These are phyloP conservation scores for Volvariella surrecta DNA, from an alignment of 1,284 basidiomycete species.

Conservation along the genomic window DNA sequence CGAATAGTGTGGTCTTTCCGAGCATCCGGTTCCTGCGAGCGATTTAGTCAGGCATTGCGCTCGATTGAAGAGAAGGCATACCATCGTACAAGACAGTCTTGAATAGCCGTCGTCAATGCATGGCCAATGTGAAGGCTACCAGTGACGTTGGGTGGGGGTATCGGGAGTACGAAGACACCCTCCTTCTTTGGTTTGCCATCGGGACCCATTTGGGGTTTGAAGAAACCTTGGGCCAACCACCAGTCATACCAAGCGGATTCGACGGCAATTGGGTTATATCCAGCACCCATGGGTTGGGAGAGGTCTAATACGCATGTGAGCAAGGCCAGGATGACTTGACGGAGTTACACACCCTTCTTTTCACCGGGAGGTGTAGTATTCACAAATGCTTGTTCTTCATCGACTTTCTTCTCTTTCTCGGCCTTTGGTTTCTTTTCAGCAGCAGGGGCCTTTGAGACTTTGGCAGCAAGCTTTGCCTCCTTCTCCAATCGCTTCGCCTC, in stretches of 20 bases:
- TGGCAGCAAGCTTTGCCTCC: constrained; percentile 75
- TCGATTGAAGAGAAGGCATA: constrained; percentile 30
- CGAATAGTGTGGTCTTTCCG: constrained; percentile 86
- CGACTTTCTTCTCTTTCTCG: constrained; percentile 70
- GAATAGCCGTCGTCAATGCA: constrained; percentile 88
- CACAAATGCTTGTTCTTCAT: constrained; percentile 66
- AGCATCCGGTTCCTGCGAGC: constrained; percentile 85
- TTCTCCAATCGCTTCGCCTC: constrained; percentile 63
- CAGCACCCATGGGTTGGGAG: constrained; percentile 78
- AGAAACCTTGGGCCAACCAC: constrained; percentile 92
- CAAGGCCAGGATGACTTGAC: not conserved
- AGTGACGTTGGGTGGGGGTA: constrained; percentile 98
- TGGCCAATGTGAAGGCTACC: constrained; percentile 97
- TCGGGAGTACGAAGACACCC: constrained; percentile 82
- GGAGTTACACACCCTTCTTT: constrained; percentile 69
- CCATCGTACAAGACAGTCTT: constrained; percentile 88
- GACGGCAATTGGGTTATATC: constrained; percentile 93
- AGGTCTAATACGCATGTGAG: constrained; percentile 57
- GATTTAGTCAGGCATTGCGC: not conserved
- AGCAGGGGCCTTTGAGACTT: constrained; percentile 48
- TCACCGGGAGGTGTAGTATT: constrained; percentile 83
- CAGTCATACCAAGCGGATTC: constrained; percentile 98
- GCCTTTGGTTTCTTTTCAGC: constrained; percentile 67
- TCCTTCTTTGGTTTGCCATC: constrained; percentile 52
- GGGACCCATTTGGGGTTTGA: constrained; percentile 66